Base-by-base conservation (phyloP, 1,284 basidiomycete species). In the Ustilago trichophora region DNA sequence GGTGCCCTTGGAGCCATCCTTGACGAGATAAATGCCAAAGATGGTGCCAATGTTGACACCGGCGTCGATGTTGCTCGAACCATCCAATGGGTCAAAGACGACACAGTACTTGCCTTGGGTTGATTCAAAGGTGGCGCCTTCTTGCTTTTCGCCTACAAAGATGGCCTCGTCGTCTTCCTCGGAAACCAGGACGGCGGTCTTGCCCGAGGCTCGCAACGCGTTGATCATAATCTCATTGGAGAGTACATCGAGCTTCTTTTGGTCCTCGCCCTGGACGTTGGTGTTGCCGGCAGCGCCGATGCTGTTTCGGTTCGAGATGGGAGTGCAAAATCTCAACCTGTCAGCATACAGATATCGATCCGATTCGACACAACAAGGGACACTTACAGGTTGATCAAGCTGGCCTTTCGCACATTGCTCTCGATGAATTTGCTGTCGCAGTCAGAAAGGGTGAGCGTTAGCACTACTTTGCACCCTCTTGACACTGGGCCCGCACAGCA, bases 201-300 rank as follows among this genome's bases (percentile, higher is more conserved):
- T 98, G 63, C 96, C 93, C 22, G 91, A 94, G 3, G 93, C 93
- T 32, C 91, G 87, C 37, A 98, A 87, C 27, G 82, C 80, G 63
- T 98, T 98, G 82, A 98, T 88, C 96, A 99, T 98, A 86, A 98
- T 98, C 82, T 99, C 94, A 83, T 99, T 98, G 19, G 93, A 92
- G 46, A 98, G 86, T 18, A 98, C 90, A 81, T 98, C 95, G 54
- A 99, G 87, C 85, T 99, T 99, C 87, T 99, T 99, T 86, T 99
- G 96, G 82, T 98, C 96, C 83, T 98, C 96, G 43, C 96, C 96
- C 83, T 96, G 93, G 12, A 96, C 91, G 82, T 98, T 99, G 40
- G 90, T 91, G 79, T 94, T 92, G 18, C 96, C 96, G 11, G 96
- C 96, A 19, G 94, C 86, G 29, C 96, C 96, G 75, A 98, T 90